phyloP scores from a whole-genome alignment of 163 green algal species.

The Chlorella variabilis region DNA sequence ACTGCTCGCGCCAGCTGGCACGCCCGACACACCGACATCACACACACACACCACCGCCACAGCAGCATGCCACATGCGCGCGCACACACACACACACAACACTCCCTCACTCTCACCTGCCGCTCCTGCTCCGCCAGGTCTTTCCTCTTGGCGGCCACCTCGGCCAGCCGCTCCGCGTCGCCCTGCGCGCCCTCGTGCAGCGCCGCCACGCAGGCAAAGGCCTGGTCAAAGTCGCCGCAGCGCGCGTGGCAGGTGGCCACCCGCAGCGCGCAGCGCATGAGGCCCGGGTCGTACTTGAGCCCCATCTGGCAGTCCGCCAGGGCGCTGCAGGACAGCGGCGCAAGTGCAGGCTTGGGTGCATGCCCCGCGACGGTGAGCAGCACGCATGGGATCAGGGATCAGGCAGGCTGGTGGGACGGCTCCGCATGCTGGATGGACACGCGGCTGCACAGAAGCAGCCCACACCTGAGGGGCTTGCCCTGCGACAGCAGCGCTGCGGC shows the following conservation, averaged over 20 bases:
- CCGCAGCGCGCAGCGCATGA: constrained; percentile 31
- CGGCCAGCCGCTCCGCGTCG: not conserved
- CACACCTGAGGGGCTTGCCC: constrained; percentile 33
- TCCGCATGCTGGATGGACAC: no score
- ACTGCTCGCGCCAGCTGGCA: no score
- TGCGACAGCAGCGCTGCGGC: constrained; percentile 31
- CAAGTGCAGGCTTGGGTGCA: no score
- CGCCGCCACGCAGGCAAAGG: constrained; percentile 1
- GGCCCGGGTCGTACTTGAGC: constrained; percentile 18
- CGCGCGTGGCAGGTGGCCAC: constrained; percentile 29
- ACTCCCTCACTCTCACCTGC: constrained; percentile 4
- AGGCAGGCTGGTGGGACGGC: no score
- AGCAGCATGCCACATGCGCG: not conserved
- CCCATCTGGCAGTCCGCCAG: constrained; percentile 37
- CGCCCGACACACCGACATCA: no score
- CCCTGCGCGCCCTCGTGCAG: not conserved
- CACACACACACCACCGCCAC: no score
- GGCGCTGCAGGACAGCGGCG: not conserved
- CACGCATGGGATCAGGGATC: no score
- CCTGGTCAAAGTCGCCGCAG: constrained; percentile 32
- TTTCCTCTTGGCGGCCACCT: constrained; percentile 6
- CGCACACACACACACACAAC: not conserved
- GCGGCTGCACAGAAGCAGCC: no score
- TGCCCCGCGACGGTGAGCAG: no score
- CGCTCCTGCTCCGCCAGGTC: constrained; percentile 34